Percentiles rank a stretch among this genome's conserved stretches.
phyloP scores from a whole-genome alignment of 345 rosid species.

The Citrus unshiu region DNA sequence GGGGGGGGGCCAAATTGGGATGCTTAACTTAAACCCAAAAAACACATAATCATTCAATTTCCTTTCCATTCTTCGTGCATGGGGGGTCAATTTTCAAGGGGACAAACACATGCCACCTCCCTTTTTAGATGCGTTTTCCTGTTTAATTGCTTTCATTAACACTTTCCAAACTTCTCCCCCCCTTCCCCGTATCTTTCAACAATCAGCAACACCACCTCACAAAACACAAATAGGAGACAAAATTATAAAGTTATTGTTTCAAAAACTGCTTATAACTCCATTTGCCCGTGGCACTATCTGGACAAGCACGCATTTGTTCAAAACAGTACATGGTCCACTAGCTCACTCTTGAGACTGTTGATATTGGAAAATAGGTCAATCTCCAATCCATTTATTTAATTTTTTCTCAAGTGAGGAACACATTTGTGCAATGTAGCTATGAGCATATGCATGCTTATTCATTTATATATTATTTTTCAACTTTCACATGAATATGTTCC shows the following conservation, averaged over 20 bases:
- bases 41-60: constrained; percentile 31
- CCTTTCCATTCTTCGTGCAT: constrained; percentile 29
- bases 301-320: constrained; percentile 31
- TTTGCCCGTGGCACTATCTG: constrained; percentile 31
- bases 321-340: constrained; percentile 39
- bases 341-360: constrained; percentile 20
- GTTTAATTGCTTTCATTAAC: constrained; percentile 20
- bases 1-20: constrained; percentile 18
- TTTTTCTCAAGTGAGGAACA: constrained; percentile 32
- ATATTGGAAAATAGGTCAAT: constrained; percentile 28
- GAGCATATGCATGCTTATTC: constrained; percentile 21
- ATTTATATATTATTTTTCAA: constrained; percentile 28
- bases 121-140: constrained; percentile 35
- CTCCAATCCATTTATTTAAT: neutral
- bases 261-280: constrained; percentile 10
- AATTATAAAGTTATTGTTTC: neutral
- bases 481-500: constrained; percentile 65
- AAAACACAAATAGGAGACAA: neutral
- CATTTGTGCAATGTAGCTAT: constrained; percentile 33
- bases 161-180: neutral
- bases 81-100: constrained; percentile 23
- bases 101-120: constrained; percentile 34
- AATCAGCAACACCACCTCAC: constrained; percentile 22
- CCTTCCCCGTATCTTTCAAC: constrained; percentile 7
- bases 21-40: constrained; percentile 4